Base-by-base conservation (phyloP, 2,329 filamentous ascomycete genomes). In the Apiospora pterosperma region DNA sequence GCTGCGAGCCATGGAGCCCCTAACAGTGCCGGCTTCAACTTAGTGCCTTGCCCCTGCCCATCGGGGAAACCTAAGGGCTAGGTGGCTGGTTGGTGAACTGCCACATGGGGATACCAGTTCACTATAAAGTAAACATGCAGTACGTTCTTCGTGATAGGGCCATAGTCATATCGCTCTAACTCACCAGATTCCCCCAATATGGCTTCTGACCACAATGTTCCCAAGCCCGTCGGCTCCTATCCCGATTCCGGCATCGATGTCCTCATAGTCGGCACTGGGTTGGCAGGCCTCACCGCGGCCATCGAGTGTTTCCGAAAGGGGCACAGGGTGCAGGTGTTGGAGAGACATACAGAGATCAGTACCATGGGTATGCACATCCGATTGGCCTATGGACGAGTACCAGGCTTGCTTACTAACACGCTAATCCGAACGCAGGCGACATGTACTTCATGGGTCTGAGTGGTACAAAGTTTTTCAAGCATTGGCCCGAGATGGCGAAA, bases 361-460 rank as follows among this genome's bases (percentile, higher is more conserved):
- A 55, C 48, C 11, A 55, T 55, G 48, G 48, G 48, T 55, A 34
- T n/a, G 48, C 2, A 21, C 2, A 1, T 55, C 16, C 8, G 0
- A n/a, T 8, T 4, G 5, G 28, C 8, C 25, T 52, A 14, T n/a
- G 11, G 16, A 3, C 16, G n/a, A 16, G 16, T 2, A 4, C 16
- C 5, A 6, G 28, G 5, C 12, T 3, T 52, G 12, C 6, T n/a
- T 21, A 7, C 59, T 60, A 11, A 60, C 59, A 21, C n/a, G 25
- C 41, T 44, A 21, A 44, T 44, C 23, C 41, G 16, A 8, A 31
- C 3, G 12, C 62, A 83, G 84, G 84, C 63, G 85, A 87, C 73
- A 86, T 86, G 82, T 86, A 85, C 74, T 85, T 86, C 72, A 86
- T 87, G 81, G 83, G 84, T 10, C 77, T 86, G n/a, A 84, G 81